Evolutionary conservation across 2,329 filamentous ascomycete species (phyloP), one percentile per base, ranked within the genome.

Genomic region (Cryphonectria carpinicola): DNA sequence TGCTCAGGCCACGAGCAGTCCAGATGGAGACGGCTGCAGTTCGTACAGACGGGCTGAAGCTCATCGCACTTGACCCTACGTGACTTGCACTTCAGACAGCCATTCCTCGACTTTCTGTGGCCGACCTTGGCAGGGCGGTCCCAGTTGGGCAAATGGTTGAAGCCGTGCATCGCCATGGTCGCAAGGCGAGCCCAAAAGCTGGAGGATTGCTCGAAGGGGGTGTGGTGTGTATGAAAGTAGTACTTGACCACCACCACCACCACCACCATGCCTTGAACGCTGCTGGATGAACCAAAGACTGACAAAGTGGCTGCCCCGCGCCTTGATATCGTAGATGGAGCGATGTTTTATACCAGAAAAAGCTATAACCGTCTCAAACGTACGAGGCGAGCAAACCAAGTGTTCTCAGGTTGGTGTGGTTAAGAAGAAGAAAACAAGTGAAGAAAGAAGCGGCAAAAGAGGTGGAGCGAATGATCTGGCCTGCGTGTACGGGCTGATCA

Each of bases 1-100:
- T 13, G 58, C 14, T 65, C 65, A 17, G 74, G 70, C 76, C 76
- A 77, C 8, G 71, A 37, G 39, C 76, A 77, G 7, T 71, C 70
- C 14, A 77, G 68, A 19, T 68, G 67, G n/a, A 77, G 71, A 17
- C 76, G 76, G 4, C 35, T 54, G 65, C 77, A 78, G 66, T 76
- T 77, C 14, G 73, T 71, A 41, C 77, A 79, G 2, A 74, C 28
- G 0, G 77, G 77, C 19, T 70, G 71, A 3, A 62, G 49, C 63
- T 78, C 77, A 66, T 78, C 76, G 63, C 77, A 78, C 69, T 77
- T 79, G 41, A 79, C 77, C 1, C 78, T 76, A 3, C 78, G 75
- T 1, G 68, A 66, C 61, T 79, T 79, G 71, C 77, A 79, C 22
- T 74, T 77, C 13, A 71, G 68, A 68, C 78, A 79, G 4, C 78